These are phyloP conservation scores for Fusarium bactridioides DNA, from an alignment of 2,329 filamentous ascomycete species.

Conservation along the genomic window DNA sequence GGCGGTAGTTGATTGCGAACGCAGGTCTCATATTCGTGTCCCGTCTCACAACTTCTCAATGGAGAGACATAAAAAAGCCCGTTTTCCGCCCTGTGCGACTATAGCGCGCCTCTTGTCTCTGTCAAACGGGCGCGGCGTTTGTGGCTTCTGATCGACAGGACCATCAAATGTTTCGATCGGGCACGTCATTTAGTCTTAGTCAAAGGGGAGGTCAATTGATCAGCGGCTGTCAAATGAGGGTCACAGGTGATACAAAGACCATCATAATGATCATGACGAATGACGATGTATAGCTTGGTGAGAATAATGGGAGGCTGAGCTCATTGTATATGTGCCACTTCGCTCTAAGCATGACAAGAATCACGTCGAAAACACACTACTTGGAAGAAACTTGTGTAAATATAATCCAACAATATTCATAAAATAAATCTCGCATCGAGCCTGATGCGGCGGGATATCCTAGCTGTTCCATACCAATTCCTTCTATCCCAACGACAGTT, in stretches of 20 bases:
- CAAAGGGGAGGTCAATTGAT: background rate
- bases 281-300: background rate
- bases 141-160: constrained; percentile 16
- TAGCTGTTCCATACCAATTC: background rate
- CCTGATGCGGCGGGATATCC: constrained; percentile 18
- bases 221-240: background rate
- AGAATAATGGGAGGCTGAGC: background rate
- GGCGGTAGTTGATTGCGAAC: constrained; percentile 18
- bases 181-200: constrained; percentile 15
- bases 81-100: constrained; percentile 3
- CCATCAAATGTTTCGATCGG: constrained; percentile 13
- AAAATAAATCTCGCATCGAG: background rate
- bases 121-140: constrained; percentile 15
- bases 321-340: background rate
- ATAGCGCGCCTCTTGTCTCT: constrained; percentile 2
- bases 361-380: background rate
- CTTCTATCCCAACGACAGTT: background rate
- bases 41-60: constrained; percentile 9
- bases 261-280: background rate
- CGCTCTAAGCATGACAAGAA: background rate
- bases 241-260: background rate
- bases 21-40: constrained; percentile 24
- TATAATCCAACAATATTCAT: background rate
- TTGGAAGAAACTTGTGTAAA: background rate
- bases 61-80: background rate